A percentile compares a stretch with the other conserved stretches of the same genome.
These are phyloP conservation scores for Aspergillus ochraceus DNA, from an alignment of 2,329 filamentous ascomycete species.

Conservation along the genomic window DNA sequence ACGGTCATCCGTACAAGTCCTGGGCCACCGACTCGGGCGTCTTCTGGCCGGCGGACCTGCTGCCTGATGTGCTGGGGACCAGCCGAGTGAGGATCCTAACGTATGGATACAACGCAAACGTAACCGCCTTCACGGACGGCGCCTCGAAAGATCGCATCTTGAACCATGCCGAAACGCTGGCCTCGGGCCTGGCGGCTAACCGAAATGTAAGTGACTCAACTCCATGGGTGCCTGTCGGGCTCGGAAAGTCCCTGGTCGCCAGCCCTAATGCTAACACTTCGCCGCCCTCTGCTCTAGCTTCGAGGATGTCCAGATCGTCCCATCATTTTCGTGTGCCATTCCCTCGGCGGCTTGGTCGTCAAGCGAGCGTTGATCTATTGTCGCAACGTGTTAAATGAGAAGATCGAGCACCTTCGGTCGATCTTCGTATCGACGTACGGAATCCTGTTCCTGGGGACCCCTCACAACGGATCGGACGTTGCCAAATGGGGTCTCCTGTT, in stretches of 20 bases:
- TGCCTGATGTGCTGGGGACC: constrained; percentile 60
- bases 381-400: constrained; percentile 58
- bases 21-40: constrained; percentile 57
- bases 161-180: constrained; percentile 69
- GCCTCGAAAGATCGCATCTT: constrained; percentile 66
- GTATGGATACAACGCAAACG: constrained; percentile 74
- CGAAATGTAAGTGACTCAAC: constrained; percentile 47
- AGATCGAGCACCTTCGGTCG: constrained; percentile 65
- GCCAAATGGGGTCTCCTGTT: constrained; percentile 68
- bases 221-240: not conserved
- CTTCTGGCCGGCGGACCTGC: constrained; percentile 70
- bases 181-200: constrained; percentile 63
- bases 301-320: constrained; percentile 58
- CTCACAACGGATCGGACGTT: constrained; percentile 68
- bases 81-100: constrained; percentile 65
- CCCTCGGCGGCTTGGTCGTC: constrained; percentile 69
- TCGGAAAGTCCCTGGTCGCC: not conserved
- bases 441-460: constrained; percentile 75
- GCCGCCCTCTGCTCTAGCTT: constrained; percentile 26
- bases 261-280: not conserved
- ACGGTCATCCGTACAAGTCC: constrained; percentile 64
- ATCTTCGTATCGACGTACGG: constrained; percentile 75
- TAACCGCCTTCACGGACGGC: constrained; percentile 51
- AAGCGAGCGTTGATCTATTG: constrained; percentile 71
- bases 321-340: constrained; percentile 76